Percentiles rank a stretch among this genome's conserved stretches.
These are phyloP conservation scores for Arabidopsis hybrid DNA, from an alignment of 441 rosid species.

Conservation along the genomic window DNA sequence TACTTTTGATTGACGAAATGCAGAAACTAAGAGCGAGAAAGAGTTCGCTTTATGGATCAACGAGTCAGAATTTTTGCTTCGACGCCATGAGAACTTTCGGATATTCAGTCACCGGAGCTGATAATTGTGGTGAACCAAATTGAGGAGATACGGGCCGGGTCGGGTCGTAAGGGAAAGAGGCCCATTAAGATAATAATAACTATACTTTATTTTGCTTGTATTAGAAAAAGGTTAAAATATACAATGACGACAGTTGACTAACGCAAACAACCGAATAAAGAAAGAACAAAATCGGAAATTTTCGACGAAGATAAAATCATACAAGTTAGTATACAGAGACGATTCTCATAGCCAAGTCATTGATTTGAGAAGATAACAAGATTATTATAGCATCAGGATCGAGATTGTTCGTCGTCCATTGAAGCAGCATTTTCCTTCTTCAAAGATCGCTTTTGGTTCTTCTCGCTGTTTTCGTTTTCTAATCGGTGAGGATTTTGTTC, in stretches of 20 bases:
- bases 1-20: neutral
- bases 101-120: conserved; percentile 18
- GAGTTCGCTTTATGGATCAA: conserved; percentile 5
- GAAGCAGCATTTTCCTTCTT: conserved; percentile 31
- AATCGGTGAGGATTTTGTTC: conserved; percentile 39
- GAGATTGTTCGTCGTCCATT: conserved; percentile 10
- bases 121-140: neutral
- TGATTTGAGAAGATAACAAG: conserved; percentile 10
- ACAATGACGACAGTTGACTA: conserved; percentile 39
- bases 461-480: conserved; percentile 15
- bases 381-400: neutral
- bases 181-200: neutral
- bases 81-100: conserved; percentile 1
- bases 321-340: conserved; percentile 25
- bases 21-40: neutral
- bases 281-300: conserved; percentile 1
- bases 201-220: conserved; percentile 23
- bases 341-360: conserved; percentile 36
- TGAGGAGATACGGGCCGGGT: neutral
- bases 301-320: conserved; percentile 16
- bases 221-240: conserved; percentile 10
- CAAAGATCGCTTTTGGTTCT: conserved; percentile 15
- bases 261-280: neutral
- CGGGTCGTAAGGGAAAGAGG: neutral
- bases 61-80: neutral